Evolutionary conservation across 116 monocot species (phyloP), one percentile per base, ranked within the genome.

Genomic region (Thalassia testudinum): DNA sequence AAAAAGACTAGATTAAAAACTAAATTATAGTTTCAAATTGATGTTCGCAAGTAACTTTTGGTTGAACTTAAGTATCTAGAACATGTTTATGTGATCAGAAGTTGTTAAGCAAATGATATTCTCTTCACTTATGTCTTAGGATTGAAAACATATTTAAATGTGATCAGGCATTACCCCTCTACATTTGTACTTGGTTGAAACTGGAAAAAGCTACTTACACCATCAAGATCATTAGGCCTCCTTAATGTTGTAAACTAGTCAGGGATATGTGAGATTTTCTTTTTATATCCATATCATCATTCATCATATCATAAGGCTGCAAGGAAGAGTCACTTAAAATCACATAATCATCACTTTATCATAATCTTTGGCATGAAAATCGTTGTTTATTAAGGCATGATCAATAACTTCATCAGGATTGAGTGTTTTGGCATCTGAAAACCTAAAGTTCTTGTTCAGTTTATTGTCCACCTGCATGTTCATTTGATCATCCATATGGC

Each of bases 281-380:
- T 30, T 82, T 63, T 56, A 99, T 68, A 68, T 99, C 99, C 22
- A 64, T 50, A 62, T 78, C 85, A 74, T 90, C 99, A 69, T 99
- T 90, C 21, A 79, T 64, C 43, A 99, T 70, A 75, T 99, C 99
- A 67, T 90, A 99, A 17, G 99, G 99, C 44, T 86, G 73, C 52
- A 99, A 69, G 42, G 89, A 95, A 63, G 85, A 74, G 52, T 83
- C 83, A 68, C 72, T 76, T 72, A 79, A 85, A 42, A 44, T 24
- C 70, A 81, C 93, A 61, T 77, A 79, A 64, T 55, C 44, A 34
- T 68, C 50, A 69, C 71, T 72, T 53, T 56, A 57, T 74, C 68
- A 40, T 58, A 59, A 59, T 74, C 69, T 26, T 64, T 72, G 20
- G 25, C 56, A 14, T 51, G 52, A 0, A 51, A 18, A 15, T 56